These are phyloP conservation scores for Otatea glauca DNA, from an alignment of 176 grass and related monocot species.

Conservation along the genomic window DNA sequence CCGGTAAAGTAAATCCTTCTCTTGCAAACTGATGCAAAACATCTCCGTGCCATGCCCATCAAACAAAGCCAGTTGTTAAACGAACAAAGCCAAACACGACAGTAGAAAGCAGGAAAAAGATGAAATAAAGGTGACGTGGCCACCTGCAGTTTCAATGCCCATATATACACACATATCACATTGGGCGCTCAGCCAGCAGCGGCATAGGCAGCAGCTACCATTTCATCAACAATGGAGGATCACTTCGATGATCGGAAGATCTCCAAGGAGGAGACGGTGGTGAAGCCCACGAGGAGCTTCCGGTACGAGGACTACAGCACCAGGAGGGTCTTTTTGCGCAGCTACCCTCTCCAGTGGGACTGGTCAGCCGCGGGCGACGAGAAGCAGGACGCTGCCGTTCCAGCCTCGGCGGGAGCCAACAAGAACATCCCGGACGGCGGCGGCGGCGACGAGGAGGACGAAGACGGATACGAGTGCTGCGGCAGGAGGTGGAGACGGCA, in stretches of 20 bases:
- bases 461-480: not conserved
- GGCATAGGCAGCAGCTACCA: not conserved
- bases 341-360: conserved; percentile 87
- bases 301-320: conserved; percentile 85
- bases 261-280: conserved; percentile 6
- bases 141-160: not conserved
- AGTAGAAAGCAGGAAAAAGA: not conserved
- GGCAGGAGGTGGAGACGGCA: conserved; percentile 47
- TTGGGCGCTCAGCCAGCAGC: conserved; percentile 25
- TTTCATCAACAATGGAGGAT: conserved; percentile 35
- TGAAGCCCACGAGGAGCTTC: conserved; percentile 62
- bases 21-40: conserved; percentile 32
- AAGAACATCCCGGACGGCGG: not conserved
- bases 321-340: conserved; percentile 74
- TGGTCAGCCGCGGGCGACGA: conserved; percentile 18
- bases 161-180: conserved; percentile 5
- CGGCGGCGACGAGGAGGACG: not conserved
- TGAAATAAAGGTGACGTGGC: not conserved
- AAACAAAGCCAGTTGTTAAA: not conserved
- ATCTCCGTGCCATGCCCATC: conserved; percentile 48
- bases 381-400: not conserved
- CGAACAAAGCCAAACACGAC: not conserved
- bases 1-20: conserved; percentile 53
- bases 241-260: conserved; percentile 22
- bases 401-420: not conserved